These are phyloP conservation scores for Picea sitchensis DNA, from an alignment of 75 land plant species.

Conservation along the genomic window DNA sequence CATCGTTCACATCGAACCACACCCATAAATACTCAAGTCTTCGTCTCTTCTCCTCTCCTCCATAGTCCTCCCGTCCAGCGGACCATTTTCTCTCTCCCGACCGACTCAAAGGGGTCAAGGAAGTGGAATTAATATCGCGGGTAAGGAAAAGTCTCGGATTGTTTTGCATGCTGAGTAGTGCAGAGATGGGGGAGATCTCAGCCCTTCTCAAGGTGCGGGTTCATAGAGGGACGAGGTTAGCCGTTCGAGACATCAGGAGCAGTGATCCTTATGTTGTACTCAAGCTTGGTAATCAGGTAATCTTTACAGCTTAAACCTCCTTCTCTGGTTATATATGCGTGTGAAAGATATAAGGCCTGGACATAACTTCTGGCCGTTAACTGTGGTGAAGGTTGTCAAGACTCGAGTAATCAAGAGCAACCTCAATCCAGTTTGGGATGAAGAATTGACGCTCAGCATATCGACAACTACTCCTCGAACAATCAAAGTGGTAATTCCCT, in stretches of 20 bases:
- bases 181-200: constrained; percentile 31
- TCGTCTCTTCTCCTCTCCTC: too few relatives aligned
- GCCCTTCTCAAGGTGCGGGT: constrained; percentile 52
- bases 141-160: too few relatives aligned
- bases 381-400: constrained; percentile 13
- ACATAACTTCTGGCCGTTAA: too few relatives aligned
- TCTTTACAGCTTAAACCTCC: neutral
- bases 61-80: too few relatives aligned
- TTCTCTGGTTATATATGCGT: neutral
- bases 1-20: too few relatives aligned
- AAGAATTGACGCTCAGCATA: constrained; percentile 18
- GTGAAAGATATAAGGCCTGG: too few relatives aligned
- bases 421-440: constrained; percentile 29
- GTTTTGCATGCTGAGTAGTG: too few relatives aligned
- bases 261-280: constrained; percentile 69
- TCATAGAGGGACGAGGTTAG: constrained; percentile 44
- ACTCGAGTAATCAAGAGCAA: constrained; percentile 20
- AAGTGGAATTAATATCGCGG: too few relatives aligned
- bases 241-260: constrained; percentile 44
- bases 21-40: too few relatives aligned
- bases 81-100: too few relatives aligned
- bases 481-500: constrained; percentile 1
- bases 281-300: constrained; percentile 51
- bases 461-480: neutral
- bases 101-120: too few relatives aligned